Percentiles rank a stretch among this genome's conserved stretches.
Conservation (phyloP, 2,329 filamentous ascomycete species). For the Neoascochyta sp. region DNA sequence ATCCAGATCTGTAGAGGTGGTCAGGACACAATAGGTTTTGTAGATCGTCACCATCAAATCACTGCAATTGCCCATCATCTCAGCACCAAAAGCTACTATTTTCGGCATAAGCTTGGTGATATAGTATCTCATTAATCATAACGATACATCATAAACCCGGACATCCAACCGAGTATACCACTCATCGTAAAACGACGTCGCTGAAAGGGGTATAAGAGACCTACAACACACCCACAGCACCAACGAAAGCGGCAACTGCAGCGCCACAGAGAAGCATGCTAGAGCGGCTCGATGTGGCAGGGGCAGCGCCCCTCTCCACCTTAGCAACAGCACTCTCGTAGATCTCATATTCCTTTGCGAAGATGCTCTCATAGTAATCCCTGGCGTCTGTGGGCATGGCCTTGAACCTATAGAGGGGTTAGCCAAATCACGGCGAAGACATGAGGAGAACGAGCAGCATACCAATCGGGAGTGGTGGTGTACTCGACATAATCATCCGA, state of each 20-base stretch:
- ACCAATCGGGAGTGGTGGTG: slow-evolving; percentile 8
- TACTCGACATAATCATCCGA: slow-evolving; percentile 4
- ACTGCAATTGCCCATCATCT: no score
- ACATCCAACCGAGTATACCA: no score
- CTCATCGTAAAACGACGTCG: no score
- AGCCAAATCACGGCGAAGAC: not conserved
- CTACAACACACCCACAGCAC: no score
- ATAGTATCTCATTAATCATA: no score
- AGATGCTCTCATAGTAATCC: slow-evolving; percentile 5
- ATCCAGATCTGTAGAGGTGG: no score
- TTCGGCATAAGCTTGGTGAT: no score
- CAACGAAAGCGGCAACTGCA: slow-evolving; percentile 6
- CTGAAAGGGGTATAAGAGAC: no score
- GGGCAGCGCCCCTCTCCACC: slow-evolving; percentile 5
- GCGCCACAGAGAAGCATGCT: slow-evolving; percentile 3
- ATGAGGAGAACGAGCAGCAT: not conserved
- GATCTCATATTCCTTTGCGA: slow-evolving; percentile 3
- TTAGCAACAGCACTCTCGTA: slow-evolving; percentile 2
- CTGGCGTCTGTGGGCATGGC: slow-evolving; percentile 10
- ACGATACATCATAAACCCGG: no score
- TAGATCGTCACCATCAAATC: no score
- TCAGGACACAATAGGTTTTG: no score
- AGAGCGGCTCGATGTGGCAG: not conserved
- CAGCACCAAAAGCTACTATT: no score
- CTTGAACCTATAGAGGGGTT: slow-evolving; percentile 3